These are phyloP conservation scores for Podospora bellae-mahoneyi DNA, from an alignment of 495 filamentous ascomycete genomes.

Conservation along the genomic window DNA sequence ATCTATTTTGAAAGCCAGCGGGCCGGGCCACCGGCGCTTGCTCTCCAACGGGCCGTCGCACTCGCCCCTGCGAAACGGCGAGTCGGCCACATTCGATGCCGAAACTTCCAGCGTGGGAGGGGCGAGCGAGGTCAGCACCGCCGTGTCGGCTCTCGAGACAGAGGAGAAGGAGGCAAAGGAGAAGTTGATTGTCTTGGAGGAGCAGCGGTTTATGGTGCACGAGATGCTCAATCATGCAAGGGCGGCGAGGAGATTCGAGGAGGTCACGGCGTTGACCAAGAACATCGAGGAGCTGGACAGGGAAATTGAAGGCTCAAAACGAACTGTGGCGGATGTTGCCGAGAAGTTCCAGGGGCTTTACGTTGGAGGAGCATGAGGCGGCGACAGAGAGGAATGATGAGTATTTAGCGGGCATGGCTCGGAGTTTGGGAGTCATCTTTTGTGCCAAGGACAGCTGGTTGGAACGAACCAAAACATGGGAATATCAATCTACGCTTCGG, in stretches of 20 bases:
- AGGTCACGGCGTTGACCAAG: conserved; percentile 71
- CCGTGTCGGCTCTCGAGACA: conserved; percentile 68
- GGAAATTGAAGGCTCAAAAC: conserved; percentile 70
- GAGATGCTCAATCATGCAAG: conserved; percentile 85
- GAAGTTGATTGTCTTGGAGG: conserved; percentile 83
- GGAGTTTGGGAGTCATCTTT: not conserved
- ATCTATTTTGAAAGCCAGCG: conserved; percentile 67
- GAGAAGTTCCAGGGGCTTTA: conserved; percentile 50
- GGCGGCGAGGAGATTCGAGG: conserved; percentile 80
- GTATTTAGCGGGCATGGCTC: not conserved
- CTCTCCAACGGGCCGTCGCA: conserved; percentile 33
- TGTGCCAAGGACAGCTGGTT: not conserved
- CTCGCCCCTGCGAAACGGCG: conserved; percentile 44
- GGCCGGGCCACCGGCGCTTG: conserved; percentile 41
- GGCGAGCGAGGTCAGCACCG: conserved; percentile 55
- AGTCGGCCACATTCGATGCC: conserved; percentile 43
- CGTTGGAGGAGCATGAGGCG: conserved; percentile 15
- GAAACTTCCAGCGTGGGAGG: conserved; percentile 58
- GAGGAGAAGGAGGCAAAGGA: conserved; percentile 87
- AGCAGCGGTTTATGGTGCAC: conserved; percentile 87
- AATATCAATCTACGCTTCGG: not conserved
- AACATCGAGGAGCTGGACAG: conserved; percentile 81
- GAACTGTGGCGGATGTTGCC: conserved; percentile 55
- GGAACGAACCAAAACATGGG: not conserved
- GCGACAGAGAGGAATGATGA: not conserved